Evolutionary conservation across 1,284 basidiomycete genomes (phyloP).

Genomic region (Austroboletus olivaceoglutinosus): DNA sequence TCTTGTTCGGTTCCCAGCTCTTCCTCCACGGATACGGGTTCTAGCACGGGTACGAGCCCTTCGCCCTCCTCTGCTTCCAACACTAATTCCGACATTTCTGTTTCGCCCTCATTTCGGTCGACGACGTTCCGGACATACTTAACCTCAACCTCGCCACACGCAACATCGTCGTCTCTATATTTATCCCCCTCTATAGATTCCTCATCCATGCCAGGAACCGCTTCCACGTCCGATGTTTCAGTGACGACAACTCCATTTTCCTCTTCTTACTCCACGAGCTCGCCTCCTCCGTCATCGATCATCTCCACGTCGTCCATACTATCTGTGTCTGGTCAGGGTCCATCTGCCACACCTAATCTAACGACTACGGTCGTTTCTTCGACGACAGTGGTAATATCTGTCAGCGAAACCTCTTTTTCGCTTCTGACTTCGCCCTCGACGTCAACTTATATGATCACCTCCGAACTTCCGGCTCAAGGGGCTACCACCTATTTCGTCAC

Average conservation of each 20-base stretch:
- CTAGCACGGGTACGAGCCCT: constrained; percentile 23
- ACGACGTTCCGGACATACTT: not conserved
- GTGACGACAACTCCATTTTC: constrained; percentile 2
- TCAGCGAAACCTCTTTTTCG: not conserved
- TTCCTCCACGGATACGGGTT: constrained; percentile 2
- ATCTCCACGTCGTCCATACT: not conserved
- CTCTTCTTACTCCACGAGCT: not conserved
- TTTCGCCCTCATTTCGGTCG: not conserved
- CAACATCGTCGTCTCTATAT: constrained; percentile 1
- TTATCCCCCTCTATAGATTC: not conserved
- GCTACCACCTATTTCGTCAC: constrained; percentile 21
- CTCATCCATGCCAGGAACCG: constrained; percentile 1
- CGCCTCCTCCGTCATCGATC: not conserved
- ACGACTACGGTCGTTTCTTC: constrained; percentile 16
- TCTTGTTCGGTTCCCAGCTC: constrained; percentile 4
- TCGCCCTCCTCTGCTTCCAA: constrained; percentile 3
- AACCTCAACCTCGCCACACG: not conserved
- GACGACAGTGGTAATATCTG: constrained; percentile 12
- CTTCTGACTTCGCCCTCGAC: not conserved
- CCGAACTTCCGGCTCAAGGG: constrained; percentile 15
- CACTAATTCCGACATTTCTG: constrained; percentile 20
- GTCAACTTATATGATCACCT: constrained; percentile 25
- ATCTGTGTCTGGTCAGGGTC: not conserved
- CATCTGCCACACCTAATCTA: not conserved
- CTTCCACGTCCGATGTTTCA: not conserved